Evolutionary conservation across 306 rosid genomes (phyloP).

Genomic region (Cyclanthera cordifolia): DNA sequence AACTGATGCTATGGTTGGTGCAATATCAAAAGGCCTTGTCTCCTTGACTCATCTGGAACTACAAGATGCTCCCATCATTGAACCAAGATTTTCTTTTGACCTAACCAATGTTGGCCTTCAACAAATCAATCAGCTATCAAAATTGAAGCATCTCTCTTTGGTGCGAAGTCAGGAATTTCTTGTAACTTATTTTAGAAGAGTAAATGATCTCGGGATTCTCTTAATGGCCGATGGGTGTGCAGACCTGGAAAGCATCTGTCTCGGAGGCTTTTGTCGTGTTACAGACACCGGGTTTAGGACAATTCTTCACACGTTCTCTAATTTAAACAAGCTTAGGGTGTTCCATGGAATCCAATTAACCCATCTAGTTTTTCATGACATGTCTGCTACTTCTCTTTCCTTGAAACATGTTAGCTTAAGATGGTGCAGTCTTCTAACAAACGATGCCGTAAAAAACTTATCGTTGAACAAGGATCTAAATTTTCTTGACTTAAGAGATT

Average conservation of each 20-base stretch:
- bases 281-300: conserved; percentile 95
- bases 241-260: conserved; percentile 72
- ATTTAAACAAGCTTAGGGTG: conserved; percentile 66
- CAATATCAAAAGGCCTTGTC: conserved; percentile 51
- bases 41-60: conserved; percentile 76
- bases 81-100: conserved; percentile 64
- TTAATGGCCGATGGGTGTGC: conserved; percentile 80
- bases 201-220: conserved; percentile 80
- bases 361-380: conserved; percentile 81
- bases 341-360: conserved; percentile 84
- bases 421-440: conserved; percentile 73
- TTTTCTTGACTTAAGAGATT: conserved; percentile 72
- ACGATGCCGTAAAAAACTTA: conserved; percentile 50
- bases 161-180: conserved; percentile 73
- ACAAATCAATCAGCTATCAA: conserved; percentile 70
- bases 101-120: conserved; percentile 84
- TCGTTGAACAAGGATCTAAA: conserved; percentile 68
- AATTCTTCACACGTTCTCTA: conserved; percentile 73
- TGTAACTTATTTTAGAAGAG: conserved; percentile 60
- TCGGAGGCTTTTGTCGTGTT: conserved; percentile 94
- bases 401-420: conserved; percentile 71
- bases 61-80: conserved; percentile 76
- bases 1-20: conserved; percentile 73
- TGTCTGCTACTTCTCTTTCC: conserved; percentile 81
- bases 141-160: conserved; percentile 70